Evolutionary conservation across 345 rosid species (phyloP), one percentile per base, ranked within the genome.

Genomic region (Dovyalis caffra): DNA sequence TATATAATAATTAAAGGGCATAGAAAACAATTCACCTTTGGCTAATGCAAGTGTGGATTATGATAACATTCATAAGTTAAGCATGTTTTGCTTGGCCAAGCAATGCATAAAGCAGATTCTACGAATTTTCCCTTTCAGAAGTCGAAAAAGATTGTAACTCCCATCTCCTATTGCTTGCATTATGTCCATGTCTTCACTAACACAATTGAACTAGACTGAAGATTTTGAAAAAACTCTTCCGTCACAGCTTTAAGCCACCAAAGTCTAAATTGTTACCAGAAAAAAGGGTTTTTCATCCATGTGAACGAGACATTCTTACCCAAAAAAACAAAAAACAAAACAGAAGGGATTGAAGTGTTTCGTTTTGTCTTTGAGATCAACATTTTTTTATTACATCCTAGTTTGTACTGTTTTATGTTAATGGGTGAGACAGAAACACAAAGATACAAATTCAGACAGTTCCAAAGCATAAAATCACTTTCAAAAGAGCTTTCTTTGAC

Each of bases 401-500:
- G 3, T 25, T 71, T 45, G 14, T 60, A 28, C 65, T 9, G 28
- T 32, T 2, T 47, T 33, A 0, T 57, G 62, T 70, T n/a, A 23
- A 16, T 7, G 38, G 38, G 28, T 0, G 29, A 18, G 25, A 43
- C 20, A 61, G 32, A 58, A 35, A 32, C 31, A 4, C 5, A 25
- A n/a, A 34, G 49, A 43, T 11, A 57, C n/a, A 70, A 25, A 2
- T 40, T 38, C 8, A 58, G 66, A 38, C 28, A 29, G 32, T 25
- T 72, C 58, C 29, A 5, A 40, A 72, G 26, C 0, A 26, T 61
- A 40, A 61, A 45, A 72, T 45, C 68, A 63, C 69, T 31, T 29
- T 72, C 68, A n/a, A 63, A 0, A 28, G 31, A 45, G 76, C 69
- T 72, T 66, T 63, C 76, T 61, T 35, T 40, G 31, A 61, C 58